Conservation (phyloP, 1,284 basidiomycete species). For the Cryptococcus sp. region DNA sequence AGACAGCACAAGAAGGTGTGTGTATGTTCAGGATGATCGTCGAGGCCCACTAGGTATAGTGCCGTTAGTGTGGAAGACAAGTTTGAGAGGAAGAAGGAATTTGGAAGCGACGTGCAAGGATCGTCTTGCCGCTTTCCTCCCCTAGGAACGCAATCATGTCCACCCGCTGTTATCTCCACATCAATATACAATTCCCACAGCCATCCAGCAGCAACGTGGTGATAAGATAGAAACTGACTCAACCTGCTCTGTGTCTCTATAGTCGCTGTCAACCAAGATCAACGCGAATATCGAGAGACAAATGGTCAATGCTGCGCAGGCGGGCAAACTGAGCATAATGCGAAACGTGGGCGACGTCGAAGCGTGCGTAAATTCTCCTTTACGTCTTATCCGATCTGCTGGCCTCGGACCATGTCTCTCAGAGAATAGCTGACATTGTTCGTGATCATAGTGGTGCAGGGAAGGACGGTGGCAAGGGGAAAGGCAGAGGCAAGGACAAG, state of each 20-base stretch:
- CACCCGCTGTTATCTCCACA: background rate
- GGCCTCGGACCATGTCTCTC: background rate
- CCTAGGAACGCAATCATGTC: background rate
- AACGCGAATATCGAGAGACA: constrained; percentile 85
- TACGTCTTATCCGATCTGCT: too few relatives aligned
- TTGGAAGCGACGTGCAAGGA: background rate
- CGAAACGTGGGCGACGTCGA: constrained; percentile 55
- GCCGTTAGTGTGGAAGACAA: background rate
- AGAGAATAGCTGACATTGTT: background rate
- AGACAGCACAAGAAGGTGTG: constrained; percentile 40
- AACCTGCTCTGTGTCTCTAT: constrained; percentile 6
- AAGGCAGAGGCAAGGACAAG: constrained; percentile 36
- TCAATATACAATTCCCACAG: background rate
- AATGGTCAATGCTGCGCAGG: constrained; percentile 81
- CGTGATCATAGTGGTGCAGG: constrained; percentile 19
- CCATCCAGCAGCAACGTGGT: background rate
- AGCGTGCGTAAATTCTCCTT: constrained; percentile 25
- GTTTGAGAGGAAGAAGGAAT: background rate
- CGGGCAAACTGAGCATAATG: constrained; percentile 81
- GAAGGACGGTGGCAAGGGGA: constrained; percentile 20
- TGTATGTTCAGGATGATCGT: background rate
- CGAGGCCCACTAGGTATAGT: background rate
- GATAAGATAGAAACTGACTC: constrained; percentile 6
- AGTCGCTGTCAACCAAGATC: constrained; percentile 83
- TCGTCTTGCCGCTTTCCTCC: background rate